These are phyloP conservation scores for Nicotiana tabacum DNA, from an alignment of 257 asterid species.

Conservation along the genomic window DNA sequence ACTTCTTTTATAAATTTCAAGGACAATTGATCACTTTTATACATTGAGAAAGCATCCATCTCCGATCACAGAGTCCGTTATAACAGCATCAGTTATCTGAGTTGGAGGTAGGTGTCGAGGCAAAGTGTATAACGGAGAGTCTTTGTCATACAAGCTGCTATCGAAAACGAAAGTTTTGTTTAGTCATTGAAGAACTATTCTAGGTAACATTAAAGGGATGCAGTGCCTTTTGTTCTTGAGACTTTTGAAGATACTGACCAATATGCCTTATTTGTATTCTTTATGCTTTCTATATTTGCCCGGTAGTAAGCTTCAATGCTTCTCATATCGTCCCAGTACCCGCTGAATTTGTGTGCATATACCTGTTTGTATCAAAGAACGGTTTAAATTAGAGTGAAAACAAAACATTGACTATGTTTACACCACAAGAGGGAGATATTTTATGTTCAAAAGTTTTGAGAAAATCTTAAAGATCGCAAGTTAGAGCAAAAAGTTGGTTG, in stretches of 20 bases:
- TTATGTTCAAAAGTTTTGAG: neutral
- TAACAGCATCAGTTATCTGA: constrained; percentile 58
- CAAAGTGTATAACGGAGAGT: constrained; percentile 66
- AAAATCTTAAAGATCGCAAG: neutral
- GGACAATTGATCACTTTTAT: constrained; percentile 20
- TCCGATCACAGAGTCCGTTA: constrained; percentile 67
- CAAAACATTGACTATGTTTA: neutral
- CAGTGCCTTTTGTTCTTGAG: neutral
- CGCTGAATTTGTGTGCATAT: constrained; percentile 53
- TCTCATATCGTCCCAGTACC: constrained; percentile 88
- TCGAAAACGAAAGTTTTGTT: neutral
- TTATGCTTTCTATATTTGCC: constrained; percentile 64
- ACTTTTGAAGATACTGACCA: constrained; percentile 35
- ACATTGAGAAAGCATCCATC: constrained; percentile 80
- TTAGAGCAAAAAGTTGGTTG: neutral
- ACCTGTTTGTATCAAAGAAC: constrained; percentile 27
- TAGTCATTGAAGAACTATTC: neutral
- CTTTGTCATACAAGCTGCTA: constrained; percentile 57
- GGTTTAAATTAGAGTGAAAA: neutral
- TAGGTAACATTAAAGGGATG: neutral
- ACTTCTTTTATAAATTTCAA: neutral
- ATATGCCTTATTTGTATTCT: constrained; percentile 37
- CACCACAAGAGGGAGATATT: neutral
- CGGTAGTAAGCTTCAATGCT: constrained; percentile 67
- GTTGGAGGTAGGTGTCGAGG: constrained; percentile 93